phyloP scores from a whole-genome alignment of 805 yeast species.

The Grigorovia humatica region DNA sequence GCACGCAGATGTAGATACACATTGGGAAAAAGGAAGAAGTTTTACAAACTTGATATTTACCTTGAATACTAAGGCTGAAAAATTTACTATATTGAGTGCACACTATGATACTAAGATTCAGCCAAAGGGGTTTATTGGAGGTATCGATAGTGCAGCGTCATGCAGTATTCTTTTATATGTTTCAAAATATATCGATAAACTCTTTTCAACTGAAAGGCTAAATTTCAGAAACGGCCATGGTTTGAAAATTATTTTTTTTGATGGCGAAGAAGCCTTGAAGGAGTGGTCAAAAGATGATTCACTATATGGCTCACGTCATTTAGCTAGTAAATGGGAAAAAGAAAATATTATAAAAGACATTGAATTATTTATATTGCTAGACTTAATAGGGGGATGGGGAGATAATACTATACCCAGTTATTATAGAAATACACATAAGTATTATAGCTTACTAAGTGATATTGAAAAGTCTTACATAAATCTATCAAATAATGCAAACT shows the following conservation, averaged over 20 bases:
- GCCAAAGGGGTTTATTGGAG: slow-evolving; percentile 51
- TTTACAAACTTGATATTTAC: slow-evolving; percentile 33
- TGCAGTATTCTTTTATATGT: slow-evolving; percentile 42
- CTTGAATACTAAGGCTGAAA: slow-evolving; percentile 12
- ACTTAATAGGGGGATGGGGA: slow-evolving; percentile 36
- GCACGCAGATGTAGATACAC: slow-evolving; percentile 21
- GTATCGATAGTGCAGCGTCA: slow-evolving; percentile 49
- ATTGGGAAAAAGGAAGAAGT: slow-evolving; percentile 28
- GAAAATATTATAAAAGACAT: slow-evolving; percentile 26
- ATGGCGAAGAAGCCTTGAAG: slow-evolving; percentile 52
- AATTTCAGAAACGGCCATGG: slow-evolving; percentile 19
- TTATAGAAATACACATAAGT: slow-evolving; percentile 31
- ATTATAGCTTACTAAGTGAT: slow-evolving; percentile 29
- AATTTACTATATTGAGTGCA: slow-evolving; percentile 36
- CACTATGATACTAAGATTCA: slow-evolving; percentile 41
- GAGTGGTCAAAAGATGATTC: slow-evolving; percentile 45
- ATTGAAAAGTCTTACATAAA: slow-evolving; percentile 26
- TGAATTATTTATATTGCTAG: slow-evolving; percentile 40
- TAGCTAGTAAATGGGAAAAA: slow-evolving; percentile 33
- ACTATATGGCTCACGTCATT: slow-evolving; percentile 44
- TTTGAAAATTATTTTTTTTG: slow-evolving; percentile 42
- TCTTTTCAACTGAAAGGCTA: slow-evolving; percentile 4
- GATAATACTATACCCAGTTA: slow-evolving; percentile 27
- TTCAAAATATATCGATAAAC: slow-evolving; percentile 27
- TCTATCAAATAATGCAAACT: background rate